These are phyloP conservation scores for Aspergillus sp. DNA, from an alignment of 2,329 filamentous ascomycete species.

Conservation along the genomic window DNA sequence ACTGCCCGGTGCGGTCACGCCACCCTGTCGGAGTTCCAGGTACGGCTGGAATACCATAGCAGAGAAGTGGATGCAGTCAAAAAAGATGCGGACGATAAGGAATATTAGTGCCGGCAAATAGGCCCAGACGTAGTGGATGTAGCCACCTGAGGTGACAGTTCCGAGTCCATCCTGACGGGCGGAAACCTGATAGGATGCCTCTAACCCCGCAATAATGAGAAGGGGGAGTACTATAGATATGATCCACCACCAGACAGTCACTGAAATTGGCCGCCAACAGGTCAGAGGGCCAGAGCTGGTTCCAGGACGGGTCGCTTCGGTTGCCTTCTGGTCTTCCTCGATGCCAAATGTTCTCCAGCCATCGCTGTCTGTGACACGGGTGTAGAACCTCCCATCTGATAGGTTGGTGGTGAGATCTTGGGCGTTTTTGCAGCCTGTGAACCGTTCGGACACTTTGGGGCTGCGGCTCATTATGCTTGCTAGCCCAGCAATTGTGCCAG, in stretches of 20 bases:
- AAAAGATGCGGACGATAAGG: slow-evolving; percentile 21
- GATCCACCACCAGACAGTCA: background rate
- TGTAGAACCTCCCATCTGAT: background rate
- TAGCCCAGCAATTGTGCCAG: slow-evolving; percentile 11
- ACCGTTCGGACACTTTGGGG: background rate
- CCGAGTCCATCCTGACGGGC: background rate
- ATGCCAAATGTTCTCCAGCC: slow-evolving; percentile 6
- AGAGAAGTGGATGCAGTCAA: slow-evolving; percentile 20
- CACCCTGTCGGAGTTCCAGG: slow-evolving; percentile 14
- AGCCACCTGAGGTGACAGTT: slow-evolving; percentile 18
- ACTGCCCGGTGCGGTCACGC: slow-evolving; percentile 11
- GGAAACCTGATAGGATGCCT: slow-evolving; percentile 9
- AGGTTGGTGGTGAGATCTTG: background rate
- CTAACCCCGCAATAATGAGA: slow-evolving; percentile 6
- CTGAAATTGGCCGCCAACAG: slow-evolving; percentile 11
- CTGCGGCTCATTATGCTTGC: slow-evolving; percentile 9
- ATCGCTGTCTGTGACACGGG: background rate
- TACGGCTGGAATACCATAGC: slow-evolving; percentile 24
- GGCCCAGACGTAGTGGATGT: slow-evolving; percentile 24
- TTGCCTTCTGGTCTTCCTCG: background rate
- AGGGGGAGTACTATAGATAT: slow-evolving; percentile 5
- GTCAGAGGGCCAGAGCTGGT: background rate
- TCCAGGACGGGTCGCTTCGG: background rate
- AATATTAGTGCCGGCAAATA: slow-evolving; percentile 26
- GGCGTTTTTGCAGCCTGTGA: slow-evolving; percentile 1